These are phyloP conservation scores for Boletus fagicola DNA, from an alignment of 768 basidiomycete genomes.

Conservation along the genomic window DNA sequence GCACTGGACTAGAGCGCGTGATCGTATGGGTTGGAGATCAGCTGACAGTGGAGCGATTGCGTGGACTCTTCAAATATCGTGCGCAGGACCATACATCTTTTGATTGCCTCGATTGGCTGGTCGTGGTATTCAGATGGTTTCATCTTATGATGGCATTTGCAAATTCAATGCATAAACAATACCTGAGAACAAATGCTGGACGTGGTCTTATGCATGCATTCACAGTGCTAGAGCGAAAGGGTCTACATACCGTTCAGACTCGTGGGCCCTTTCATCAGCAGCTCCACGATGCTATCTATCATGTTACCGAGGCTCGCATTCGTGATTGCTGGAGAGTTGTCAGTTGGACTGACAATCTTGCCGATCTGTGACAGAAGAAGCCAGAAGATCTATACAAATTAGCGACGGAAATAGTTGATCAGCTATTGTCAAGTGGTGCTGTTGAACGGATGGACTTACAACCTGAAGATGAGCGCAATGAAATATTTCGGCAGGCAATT, in stretches of 20 bases:
- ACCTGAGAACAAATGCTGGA: too few relatives aligned
- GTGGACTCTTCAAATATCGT: conserved; percentile 34
- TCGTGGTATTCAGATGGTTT: too few relatives aligned
- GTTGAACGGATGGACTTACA: neutral
- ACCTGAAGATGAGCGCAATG: neutral
- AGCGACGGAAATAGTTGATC: neutral
- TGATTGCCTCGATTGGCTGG: too few relatives aligned
- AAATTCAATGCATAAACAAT: too few relatives aligned
- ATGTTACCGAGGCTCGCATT: neutral
- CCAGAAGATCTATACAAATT: neutral
- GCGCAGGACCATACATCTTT: neutral
- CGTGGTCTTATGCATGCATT: neutral
- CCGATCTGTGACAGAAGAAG: neutral
- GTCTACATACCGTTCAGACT: neutral
- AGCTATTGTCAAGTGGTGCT: neutral
- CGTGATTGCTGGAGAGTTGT: neutral
- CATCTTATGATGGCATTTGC: too few relatives aligned
- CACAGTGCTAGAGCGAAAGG: neutral
- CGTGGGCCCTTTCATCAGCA: neutral
- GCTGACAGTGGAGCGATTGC: conserved; percentile 36
- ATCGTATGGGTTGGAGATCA: conserved; percentile 39
- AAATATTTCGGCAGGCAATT: neutral
- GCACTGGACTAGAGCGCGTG: conserved; percentile 20
- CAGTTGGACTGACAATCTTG: neutral
- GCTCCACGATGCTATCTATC: neutral